These are phyloP conservation scores for Onygena corvina DNA, from an alignment of 2,329 filamentous ascomycete species.

Conservation along the genomic window DNA sequence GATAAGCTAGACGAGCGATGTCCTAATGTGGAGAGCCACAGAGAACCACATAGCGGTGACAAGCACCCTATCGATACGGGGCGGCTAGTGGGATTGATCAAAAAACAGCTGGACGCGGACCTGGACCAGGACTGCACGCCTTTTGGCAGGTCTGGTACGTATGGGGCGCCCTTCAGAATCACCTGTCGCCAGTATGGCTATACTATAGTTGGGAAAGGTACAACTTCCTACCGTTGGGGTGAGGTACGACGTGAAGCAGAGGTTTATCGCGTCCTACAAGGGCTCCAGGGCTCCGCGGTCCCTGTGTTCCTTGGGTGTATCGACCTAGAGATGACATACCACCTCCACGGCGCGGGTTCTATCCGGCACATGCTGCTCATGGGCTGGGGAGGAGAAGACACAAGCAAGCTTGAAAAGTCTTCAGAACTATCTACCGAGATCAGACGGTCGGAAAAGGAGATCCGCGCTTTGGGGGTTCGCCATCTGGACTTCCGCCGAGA, in stretches of 20 bases:
- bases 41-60: neutral
- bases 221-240: slow-evolving; percentile 3
- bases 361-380: slow-evolving; percentile 13
- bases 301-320: slow-evolving; percentile 16
- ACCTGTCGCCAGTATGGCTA: slow-evolving; percentile 20
- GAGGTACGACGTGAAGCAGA: slow-evolving; percentile 13
- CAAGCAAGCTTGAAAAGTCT: neutral
- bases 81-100: slow-evolving; percentile 10
- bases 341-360: slow-evolving; percentile 8
- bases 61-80: slow-evolving; percentile 7
- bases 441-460: slow-evolving; percentile 1
- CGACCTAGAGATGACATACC: slow-evolving; percentile 7
- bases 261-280: slow-evolving; percentile 12
- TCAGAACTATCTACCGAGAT: neutral
- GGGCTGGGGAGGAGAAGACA: slow-evolving; percentile 10
- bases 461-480: slow-evolving; percentile 5
- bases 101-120: slow-evolving; percentile 7
- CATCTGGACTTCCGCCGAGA: slow-evolving; percentile 7
- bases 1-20: slow-evolving; percentile 24
- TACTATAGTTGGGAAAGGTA: slow-evolving; percentile 18
- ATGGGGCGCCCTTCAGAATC: slow-evolving; percentile 23
- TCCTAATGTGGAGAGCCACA: slow-evolving; percentile 28
- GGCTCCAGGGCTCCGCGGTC: slow-evolving; percentile 12
- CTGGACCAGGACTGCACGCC: slow-evolving; percentile 13
- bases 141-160: slow-evolving; percentile 14